Evolutionary conservation across 2,329 filamentous ascomycete genomes (phyloP), one percentile per base, ranked within the genome.

Genomic region (Sporothrix schenckii): DNA sequence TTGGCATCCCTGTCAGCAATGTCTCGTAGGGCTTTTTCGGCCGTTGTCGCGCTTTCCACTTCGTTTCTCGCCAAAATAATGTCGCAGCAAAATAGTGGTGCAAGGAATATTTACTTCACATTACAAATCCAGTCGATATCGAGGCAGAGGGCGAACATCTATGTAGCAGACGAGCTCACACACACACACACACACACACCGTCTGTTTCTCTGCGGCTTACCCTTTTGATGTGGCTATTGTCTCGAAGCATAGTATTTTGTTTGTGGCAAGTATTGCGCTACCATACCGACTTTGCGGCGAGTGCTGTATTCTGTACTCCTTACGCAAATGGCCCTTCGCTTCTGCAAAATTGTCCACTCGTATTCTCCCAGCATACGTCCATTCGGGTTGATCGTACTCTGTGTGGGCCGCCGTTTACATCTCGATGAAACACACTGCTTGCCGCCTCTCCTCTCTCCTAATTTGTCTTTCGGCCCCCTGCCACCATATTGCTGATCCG

Each of bases 371-470:
- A 34, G 34, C 34, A 34, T 34, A 34, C 56, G 56, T 21, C 56
- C 34, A 39, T 60, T 60, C 56, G 56, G 30, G 56, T 60, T 60
- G 34, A 34, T 41, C 56, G 56, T 60, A 60, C 56, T 41, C 56
- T 34, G 19, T 19, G 56, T 60, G 56, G 56, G 30, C 30, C 56
- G 30, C 30, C 30, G 56, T 60, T 60, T 60, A 30, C 19, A 21
- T 60, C 27, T 60, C 56, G 56, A 34, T 16, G 19, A 41, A 41
- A 50, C 49, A 19, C 2, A 9, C 2, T 34, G 14, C 34, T 41
- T 34, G 14, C 41, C 34, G 14, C 30, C 30, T 60, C 30, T 16
- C 30, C 30, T 60, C 30, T 16, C 56, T 60, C 34, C 19, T 41
- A 34, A 34, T 60, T n/a, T 60, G 39, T 27, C 30, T 24, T 53